Evolutionary conservation across 2,329 filamentous ascomycete genomes (phyloP), one percentile per base, ranked within the genome.

Genomic region (Beauveria rudraprayagi): DNA sequence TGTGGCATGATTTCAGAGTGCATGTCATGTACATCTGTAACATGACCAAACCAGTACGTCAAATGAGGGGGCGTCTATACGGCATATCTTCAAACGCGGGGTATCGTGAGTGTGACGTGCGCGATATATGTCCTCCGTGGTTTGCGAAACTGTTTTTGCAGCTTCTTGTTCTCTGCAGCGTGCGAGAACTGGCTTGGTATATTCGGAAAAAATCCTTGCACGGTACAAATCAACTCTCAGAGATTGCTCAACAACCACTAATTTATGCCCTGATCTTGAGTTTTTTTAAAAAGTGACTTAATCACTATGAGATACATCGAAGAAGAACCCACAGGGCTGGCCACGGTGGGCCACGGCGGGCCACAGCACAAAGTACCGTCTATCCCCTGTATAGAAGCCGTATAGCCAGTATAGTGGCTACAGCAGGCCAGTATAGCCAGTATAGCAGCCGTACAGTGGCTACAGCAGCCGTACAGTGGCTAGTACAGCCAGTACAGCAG

Each of bases 1-100:
- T 10, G 37, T 26, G 52, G 47, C 43, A 37, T 53, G 48, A 46
- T 51, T 5, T 2, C 24, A 46, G 41, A 40, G 28, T 22, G 40
- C 34, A 41, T 60, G 57, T 54, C 57, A 60, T 53, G 50, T 54
- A 53, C 40, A 46, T 24, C 48, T 60, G 41, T 50, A 24, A 26
- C 57, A 46, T 53, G 48, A 60, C 48, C 28, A 17, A 34, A 41
- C 48, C 56, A 40, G 41, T 28, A 19, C 40, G n/a, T 6, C 48
- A 53, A 60, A 54, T 54, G 57, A 60, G 48, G 57, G 50, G 57
- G 48, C 24, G 56, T 28, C 24, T 41, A 50, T n/a, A 34, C 30
- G n/a, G 40, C 51, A 40, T 5, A 40, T 60, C 48, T 2, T 46
- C 57, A 60, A 54, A 60, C 48, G 57, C 48, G 48, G 57, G 57